Percentiles rank a stretch among this genome's conserved stretches.
Evolutionary conservation across 495 filamentous ascomycete species (phyloP).

Genomic region (Daldinia caldariorum): DNA sequence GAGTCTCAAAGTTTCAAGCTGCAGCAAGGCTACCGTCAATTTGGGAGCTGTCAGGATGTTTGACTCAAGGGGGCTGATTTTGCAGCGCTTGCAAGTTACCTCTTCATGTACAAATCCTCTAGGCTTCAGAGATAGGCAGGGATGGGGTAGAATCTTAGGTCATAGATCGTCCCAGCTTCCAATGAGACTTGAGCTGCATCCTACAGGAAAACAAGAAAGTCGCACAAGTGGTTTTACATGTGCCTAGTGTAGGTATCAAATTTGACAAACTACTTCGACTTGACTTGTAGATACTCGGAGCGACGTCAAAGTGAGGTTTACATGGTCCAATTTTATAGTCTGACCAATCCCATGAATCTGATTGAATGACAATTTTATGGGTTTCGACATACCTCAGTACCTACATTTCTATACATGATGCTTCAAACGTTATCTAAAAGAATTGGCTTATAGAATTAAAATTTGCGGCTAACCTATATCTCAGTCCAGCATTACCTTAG

Average conservation of each 20-base stretch:
- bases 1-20: background rate
- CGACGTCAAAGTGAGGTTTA: conserved; percentile 4
- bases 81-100: conserved; percentile 23
- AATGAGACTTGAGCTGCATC: conserved; percentile 29
- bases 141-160: conserved; percentile 28
- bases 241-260: background rate
- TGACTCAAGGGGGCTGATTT: conserved; percentile 12
- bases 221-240: background rate
- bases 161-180: conserved; percentile 32
- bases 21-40: background rate
- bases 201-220: conserved; percentile 21
- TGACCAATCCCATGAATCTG: conserved; percentile 24
- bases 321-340: background rate
- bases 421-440: conserved; percentile 3
- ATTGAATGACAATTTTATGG: conserved; percentile 16
- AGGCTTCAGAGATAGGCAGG: conserved; percentile 26
- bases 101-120: background rate
- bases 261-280: background rate
- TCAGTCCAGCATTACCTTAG: conserved; percentile 30
- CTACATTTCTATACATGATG: background rate
- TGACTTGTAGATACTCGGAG: background rate
- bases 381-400: background rate
- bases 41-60: conserved; percentile 20
- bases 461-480: conserved; percentile 13
- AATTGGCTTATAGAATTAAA: background rate